phyloP scores from a whole-genome alignment of 805 yeast genomes.

The Suhomyces tanzawaensis region DNA sequence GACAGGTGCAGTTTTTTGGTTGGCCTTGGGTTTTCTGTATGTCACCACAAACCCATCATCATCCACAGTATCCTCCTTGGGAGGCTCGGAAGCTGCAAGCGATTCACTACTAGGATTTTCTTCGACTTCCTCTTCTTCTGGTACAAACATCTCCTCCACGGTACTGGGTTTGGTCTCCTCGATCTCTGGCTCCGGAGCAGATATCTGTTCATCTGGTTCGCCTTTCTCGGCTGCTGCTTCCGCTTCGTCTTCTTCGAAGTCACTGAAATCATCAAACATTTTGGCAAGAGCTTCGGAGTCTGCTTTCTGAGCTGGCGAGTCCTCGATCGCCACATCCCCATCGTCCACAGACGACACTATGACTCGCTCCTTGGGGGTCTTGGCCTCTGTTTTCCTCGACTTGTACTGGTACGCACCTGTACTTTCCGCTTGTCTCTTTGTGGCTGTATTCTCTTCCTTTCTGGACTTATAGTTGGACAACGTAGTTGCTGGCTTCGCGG shows the following conservation, averaged over 20 bases:
- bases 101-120: conserved; percentile 9
- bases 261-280: conserved; percentile 15
- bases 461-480: conserved; percentile 18
- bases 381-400: conserved; percentile 32
- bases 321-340: conserved; percentile 5
- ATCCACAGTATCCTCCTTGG: conserved; percentile 28
- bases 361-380: conserved; percentile 35
- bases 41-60: conserved; percentile 54
- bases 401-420: conserved; percentile 29
- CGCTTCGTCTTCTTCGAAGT: conserved; percentile 7
- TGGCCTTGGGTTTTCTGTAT: conserved; percentile 22
- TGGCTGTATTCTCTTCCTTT: conserved; percentile 12
- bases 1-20: conserved; percentile 10
- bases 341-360: conserved; percentile 22
- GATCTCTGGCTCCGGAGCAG: not conserved
- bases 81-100: not conserved
- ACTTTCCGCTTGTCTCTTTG: conserved; percentile 33
- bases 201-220: not conserved
- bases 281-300: conserved; percentile 8
- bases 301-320: not conserved
- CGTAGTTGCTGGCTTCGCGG: conserved; percentile 11
- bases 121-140: conserved; percentile 11
- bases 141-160: conserved; percentile 2
- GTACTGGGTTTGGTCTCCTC: conserved; percentile 1
- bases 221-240: conserved; percentile 5